phyloP scores from a whole-genome alignment of 148 eudicot species.

The Nyssa sinensis region DNA sequence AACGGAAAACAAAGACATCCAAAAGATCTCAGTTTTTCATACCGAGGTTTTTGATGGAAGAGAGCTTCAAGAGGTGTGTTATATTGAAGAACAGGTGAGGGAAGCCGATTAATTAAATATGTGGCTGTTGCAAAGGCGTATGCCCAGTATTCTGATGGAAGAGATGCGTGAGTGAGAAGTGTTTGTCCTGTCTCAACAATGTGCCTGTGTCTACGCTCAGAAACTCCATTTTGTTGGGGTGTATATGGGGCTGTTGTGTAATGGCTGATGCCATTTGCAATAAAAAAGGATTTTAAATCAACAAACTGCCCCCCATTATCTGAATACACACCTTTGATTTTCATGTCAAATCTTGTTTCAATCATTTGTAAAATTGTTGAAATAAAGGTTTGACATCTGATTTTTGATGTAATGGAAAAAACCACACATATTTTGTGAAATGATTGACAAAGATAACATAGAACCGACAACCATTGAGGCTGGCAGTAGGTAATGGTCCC shows the following conservation, averaged over 20 bases:
- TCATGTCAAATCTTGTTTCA: background rate
- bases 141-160: background rate
- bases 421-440: conserved; percentile 11
- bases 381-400: background rate
- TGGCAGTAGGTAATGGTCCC: conserved; percentile 10
- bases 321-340: conserved; percentile 7
- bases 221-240: conserved; percentile 19
- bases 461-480: background rate
- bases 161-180: background rate
- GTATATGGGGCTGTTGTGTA: background rate
- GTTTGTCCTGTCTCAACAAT: conserved; percentile 2
- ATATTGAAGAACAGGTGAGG: background rate
- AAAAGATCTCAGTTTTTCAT: background rate
- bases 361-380: background rate
- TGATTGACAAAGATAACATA: conserved; percentile 26
- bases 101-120: background rate
- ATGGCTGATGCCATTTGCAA: background rate
- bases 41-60: background rate
- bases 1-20: conserved; percentile 14
- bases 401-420: conserved; percentile 8
- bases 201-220: conserved; percentile 19
- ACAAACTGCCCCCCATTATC: conserved; percentile 16
- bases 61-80: conserved; percentile 12
- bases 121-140: background rate
- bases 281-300: background rate